Percentiles rank a stretch among this genome's conserved stretches.
Evolutionary conservation across 1,139 yeast genomes (phyloP).

Genomic region (Scheffersomyces insectosa): DNA sequence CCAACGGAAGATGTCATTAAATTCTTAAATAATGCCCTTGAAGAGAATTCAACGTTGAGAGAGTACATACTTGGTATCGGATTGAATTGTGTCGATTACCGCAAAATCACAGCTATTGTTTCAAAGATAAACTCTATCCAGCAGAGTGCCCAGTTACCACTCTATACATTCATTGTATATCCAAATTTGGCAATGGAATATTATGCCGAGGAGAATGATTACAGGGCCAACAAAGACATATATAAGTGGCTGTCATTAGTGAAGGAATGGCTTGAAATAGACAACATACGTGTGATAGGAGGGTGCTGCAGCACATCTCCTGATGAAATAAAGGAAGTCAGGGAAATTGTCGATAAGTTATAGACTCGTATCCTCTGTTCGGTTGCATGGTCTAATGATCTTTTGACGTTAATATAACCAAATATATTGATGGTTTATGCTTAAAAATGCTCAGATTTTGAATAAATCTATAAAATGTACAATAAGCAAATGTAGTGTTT

Average conservation of each 20-base stretch:
- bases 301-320: constrained; percentile 64
- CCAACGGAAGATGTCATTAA: constrained; percentile 21
- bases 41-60: constrained; percentile 8
- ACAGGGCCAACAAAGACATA: constrained; percentile 16
- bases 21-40: constrained; percentile 15
- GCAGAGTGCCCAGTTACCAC: constrained; percentile 11
- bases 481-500: too few relatives aligned
- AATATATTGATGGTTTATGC: too few relatives aligned
- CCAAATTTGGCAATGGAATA: constrained; percentile 61
- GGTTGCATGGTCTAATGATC: too few relatives aligned
- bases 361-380: not conserved
- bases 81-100: constrained; percentile 39
- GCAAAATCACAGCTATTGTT: constrained; percentile 19
- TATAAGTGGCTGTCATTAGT: constrained; percentile 31
- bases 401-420: too few relatives aligned
- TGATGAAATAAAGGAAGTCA: constrained; percentile 32
- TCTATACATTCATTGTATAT: constrained; percentile 40
- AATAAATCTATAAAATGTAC: too few relatives aligned
- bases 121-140: constrained; percentile 17
- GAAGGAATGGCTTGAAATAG: constrained; percentile 31
- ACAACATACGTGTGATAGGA: constrained; percentile 45
- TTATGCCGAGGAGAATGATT: constrained; percentile 28
- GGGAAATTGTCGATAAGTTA: constrained; percentile 9
- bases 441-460: too few relatives aligned
- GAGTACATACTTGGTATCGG: constrained; percentile 35